Evolutionary conservation across 179 eudicot genomes (phyloP), one percentile per base, ranked within the genome.

Genomic region (Patellifolia procumbens): DNA sequence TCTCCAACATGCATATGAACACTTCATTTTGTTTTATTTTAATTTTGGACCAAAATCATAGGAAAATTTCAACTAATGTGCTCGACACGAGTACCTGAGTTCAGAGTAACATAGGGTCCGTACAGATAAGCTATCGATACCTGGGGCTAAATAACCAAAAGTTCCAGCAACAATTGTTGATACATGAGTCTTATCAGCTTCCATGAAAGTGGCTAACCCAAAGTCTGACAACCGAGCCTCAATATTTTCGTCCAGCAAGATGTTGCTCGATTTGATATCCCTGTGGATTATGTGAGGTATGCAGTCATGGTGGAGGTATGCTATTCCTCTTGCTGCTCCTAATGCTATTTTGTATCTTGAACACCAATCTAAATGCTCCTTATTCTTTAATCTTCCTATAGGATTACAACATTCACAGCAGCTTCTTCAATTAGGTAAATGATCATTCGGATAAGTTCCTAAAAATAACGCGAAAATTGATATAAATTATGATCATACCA

Each of bases 111-210:
- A n/a, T n/a, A n/a, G n/a, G n/a, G n/a, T n/a, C n/a, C n/a, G 10
- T 19, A 31, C 37, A 49, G 20, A 49, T 10, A 1, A 17, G 1
- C 17, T n/a, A 29, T 37, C 10, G 45, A 1, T 81, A 94, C 97
- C 98, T 42, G 97, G 98, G 75, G 97, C 93, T 60, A 94, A 86
- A 82, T 94, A 94, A 20, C 98, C 98, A 46, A 94, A 94, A 71
- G 98, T 94, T 63, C 98, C 98, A 24, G 97, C 98, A 32, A 92
- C 84, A 19, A 88, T 32, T 0, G 98, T 94, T 1, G 98, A 89
- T 51, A 92, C 98, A 80, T 94, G 98, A 70, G 98, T 88, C 81
- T 91, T 87, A 63, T 92, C 90, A 0, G 97, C 91, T 70, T 82
- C 97, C 97, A 92, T 91, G 78, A 94, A 79, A 9, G 98, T 92